A percentile compares a stretch with the other conserved stretches of the same genome.
Evolutionary conservation across 1,284 basidiomycete genomes (phyloP).

Genomic region (Phylloboletellus chloephorus): DNA sequence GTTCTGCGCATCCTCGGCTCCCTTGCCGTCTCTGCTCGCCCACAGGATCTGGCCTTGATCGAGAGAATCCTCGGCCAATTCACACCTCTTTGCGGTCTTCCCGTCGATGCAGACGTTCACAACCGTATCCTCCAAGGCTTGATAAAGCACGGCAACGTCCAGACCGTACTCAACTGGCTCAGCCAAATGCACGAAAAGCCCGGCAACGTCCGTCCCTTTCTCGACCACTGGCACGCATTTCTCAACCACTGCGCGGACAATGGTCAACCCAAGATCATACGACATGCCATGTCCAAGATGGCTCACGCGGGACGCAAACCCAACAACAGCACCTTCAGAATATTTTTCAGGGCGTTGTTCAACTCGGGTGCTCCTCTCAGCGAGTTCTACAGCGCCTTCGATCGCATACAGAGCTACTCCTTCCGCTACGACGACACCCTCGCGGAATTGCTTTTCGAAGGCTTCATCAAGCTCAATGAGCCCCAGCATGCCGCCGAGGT

Average conservation of each 20-base stretch:
- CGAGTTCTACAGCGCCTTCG: constrained; percentile 39
- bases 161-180: constrained; percentile 47
- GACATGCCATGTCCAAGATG: constrained; percentile 41
- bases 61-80: constrained; percentile 46
- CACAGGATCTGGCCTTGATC: constrained; percentile 45
- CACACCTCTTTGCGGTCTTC: constrained; percentile 39
- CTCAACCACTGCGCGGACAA: constrained; percentile 40
- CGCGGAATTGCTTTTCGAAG: constrained; percentile 38
- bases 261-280: constrained; percentile 37
- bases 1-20: constrained; percentile 30
- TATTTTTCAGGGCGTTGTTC: constrained; percentile 42
- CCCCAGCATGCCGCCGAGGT: constrained; percentile 35
- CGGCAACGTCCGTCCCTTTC: constrained; percentile 39
- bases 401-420: constrained; percentile 40
- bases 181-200: constrained; percentile 44
- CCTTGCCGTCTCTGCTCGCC: constrained; percentile 45
- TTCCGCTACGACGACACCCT: constrained; percentile 42
- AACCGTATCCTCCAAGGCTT: constrained; percentile 43
- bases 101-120: constrained; percentile 40
- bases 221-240: constrained; percentile 51
- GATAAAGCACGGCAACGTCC: constrained; percentile 37
- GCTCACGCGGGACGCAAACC: constrained; percentile 41
- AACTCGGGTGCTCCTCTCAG: constrained; percentile 33
- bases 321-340: constrained; percentile 42
- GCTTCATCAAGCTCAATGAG: constrained; percentile 38